phyloP scores from a whole-genome alignment of 129 eudicot genomes.

The Flaveria ramosissima region DNA sequence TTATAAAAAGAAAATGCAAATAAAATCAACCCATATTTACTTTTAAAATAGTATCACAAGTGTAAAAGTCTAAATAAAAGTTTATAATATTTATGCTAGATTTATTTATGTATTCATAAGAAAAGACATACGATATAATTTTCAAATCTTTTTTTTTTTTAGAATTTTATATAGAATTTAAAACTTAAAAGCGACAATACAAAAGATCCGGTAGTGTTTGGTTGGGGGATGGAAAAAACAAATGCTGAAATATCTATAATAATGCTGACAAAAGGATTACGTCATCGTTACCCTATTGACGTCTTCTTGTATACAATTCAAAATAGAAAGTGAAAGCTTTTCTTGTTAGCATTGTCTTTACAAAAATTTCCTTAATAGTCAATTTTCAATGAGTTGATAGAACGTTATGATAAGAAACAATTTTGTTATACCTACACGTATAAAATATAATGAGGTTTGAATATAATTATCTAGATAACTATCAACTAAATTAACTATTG shows the following conservation, averaged over 20 bases:
- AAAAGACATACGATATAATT: neutral
- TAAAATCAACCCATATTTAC: neutral
- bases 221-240: neutral
- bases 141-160: neutral
- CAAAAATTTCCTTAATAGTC: neutral
- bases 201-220: neutral
- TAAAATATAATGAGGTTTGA: neutral
- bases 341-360: neutral
- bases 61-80: neutral
- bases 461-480: no score
- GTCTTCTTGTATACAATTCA: neutral
- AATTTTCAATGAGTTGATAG: neutral
- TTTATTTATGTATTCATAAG: neutral
- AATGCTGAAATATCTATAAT: neutral
- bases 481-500: no score
- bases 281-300: neutral
- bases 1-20: neutral
- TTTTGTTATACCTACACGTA: neutral
- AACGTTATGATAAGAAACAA: neutral
- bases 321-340: neutral
- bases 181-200: neutral
- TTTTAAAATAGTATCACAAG: neutral
- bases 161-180: neutral
- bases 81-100: no score
- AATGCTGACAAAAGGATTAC: slow-evolving; percentile 7